Conservation (phyloP, 1,284 basidiomycete species). For the Heterobasidion occidentale region DNA sequence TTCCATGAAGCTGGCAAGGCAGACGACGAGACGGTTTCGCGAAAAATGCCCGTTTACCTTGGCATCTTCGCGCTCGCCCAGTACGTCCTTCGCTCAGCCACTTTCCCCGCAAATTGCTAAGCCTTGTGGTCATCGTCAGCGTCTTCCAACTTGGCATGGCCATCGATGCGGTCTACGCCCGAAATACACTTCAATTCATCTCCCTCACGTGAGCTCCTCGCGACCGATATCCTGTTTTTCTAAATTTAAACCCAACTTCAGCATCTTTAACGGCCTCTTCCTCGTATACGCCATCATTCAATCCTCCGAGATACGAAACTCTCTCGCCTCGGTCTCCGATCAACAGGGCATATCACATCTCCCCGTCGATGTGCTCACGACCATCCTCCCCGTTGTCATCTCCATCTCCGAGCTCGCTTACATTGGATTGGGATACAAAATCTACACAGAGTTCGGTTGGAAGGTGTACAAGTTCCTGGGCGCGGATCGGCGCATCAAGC, state of each 20-base stretch:
- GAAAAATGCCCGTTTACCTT: slow-evolving; percentile 82
- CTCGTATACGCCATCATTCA: slow-evolving; percentile 79
- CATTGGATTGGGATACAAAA: slow-evolving; percentile 74
- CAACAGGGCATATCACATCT: slow-evolving; percentile 45
- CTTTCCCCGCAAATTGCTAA: background rate
- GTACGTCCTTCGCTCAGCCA: slow-evolving; percentile 40
- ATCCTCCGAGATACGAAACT: slow-evolving; percentile 65
- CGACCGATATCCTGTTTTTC: background rate
- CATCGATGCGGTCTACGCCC: slow-evolving; percentile 80
- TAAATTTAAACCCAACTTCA: slow-evolving; percentile 18
- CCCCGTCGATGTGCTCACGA: slow-evolving; percentile 69
- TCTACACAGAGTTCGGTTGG: slow-evolving; percentile 88
- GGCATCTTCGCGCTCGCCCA: slow-evolving; percentile 86
- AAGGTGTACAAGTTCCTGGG: slow-evolving; percentile 87
- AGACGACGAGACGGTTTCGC: slow-evolving; percentile 25
- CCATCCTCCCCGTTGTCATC: slow-evolving; percentile 74
- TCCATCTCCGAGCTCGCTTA: slow-evolving; percentile 70
- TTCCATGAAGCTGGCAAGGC: slow-evolving; percentile 36
- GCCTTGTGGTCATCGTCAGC: slow-evolving; percentile 29
- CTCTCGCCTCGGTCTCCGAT: slow-evolving; percentile 31
- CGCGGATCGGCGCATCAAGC: slow-evolving; percentile 81
- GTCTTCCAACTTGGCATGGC: slow-evolving; percentile 85
- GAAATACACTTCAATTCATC: slow-evolving; percentile 87
- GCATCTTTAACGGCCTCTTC: slow-evolving; percentile 84
- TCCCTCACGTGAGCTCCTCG: slow-evolving; percentile 55